Conservation (phyloP, 371 early-diverging fungal genomes). For the Mucor plumbeus region DNA sequence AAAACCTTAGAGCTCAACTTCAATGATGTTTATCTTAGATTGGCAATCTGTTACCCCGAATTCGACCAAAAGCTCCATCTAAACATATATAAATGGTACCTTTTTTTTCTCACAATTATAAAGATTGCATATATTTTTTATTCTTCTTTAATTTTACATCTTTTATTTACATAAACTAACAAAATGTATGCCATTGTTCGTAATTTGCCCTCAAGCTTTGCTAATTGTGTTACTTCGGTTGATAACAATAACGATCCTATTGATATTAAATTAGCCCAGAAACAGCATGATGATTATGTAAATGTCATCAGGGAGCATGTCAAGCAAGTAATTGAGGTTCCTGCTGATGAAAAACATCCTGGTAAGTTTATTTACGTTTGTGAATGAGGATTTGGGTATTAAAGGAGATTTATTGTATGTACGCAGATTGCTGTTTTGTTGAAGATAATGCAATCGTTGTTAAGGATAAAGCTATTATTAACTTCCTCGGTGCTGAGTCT, state of each 20-base stretch:
- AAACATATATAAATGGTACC: neutral
- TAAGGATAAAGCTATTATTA: slow-evolving; percentile 29
- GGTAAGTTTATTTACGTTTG: slow-evolving; percentile 11
- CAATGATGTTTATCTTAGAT: neutral
- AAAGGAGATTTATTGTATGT: too few species aligned
- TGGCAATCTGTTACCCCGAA: neutral
- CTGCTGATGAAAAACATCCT: slow-evolving; percentile 33
- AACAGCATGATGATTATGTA: slow-evolving; percentile 37
- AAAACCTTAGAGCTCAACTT: slow-evolving; percentile 24
- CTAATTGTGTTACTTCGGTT: slow-evolving; percentile 25
- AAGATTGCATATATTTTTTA: too few species aligned
- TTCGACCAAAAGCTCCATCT: neutral
- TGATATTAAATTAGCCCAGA: slow-evolving; percentile 25
- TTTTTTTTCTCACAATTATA: neutral
- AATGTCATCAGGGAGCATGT: slow-evolving; percentile 25
- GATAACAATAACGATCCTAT: slow-evolving; percentile 29
- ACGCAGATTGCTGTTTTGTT: slow-evolving; percentile 41
- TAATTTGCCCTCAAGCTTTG: slow-evolving; percentile 29
- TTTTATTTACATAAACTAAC: neutral
- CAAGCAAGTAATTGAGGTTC: slow-evolving; percentile 24
- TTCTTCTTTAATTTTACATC: too few species aligned
- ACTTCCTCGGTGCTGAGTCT: slow-evolving; percentile 32
- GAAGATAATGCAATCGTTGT: slow-evolving; percentile 42
- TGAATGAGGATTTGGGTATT: neutral
- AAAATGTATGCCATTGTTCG: slow-evolving; percentile 34